Evolutionary conservation across 1,284 basidiomycete species (phyloP), one percentile per base, ranked within the genome.

Genomic region (Mixia osmundae): DNA sequence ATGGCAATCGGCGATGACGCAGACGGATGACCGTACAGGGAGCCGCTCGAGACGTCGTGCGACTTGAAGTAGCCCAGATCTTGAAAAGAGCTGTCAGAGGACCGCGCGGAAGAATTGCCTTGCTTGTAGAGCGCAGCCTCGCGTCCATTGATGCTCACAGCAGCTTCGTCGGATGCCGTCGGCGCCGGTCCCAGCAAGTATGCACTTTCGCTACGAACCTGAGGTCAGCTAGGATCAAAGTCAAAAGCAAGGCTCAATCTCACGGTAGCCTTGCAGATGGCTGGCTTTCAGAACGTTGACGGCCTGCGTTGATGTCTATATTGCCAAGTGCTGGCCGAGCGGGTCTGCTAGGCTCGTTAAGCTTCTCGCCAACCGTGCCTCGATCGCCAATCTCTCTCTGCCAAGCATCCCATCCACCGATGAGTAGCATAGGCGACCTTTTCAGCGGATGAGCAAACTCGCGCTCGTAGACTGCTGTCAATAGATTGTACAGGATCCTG

Each of bases 321-420:
- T n/a, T n/a, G n/a, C n/a, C n/a, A n/a, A n/a, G n/a, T n/a, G n/a
- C n/a, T n/a, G n/a, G n/a, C n/a, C n/a, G n/a, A n/a, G n/a, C n/a
- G n/a, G n/a, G n/a, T n/a, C n/a, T n/a, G 45, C 30, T 43, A 46
- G 34, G 51, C 49, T 28, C 52, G 52, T 51, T 52, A 51, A 46
- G 40, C 45, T 36, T 58, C 57, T 37, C 55, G 53, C 21, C 47
- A 26, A 69, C 50, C 37, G 53, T 43, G 6, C 66, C 66, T 4
- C 57, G 52, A 3, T 64, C 63, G 0, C 69, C 66, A 36, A 77
- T 60, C 36, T 75, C 69, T 37, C 61, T 61, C 46, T 65, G 66
- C 85, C 87, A 97, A 1, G 72, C 75, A 30, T 75, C 67, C 37
- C 82, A 62, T 1, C 89, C 89, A 1, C 89, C 89, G 6, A 76